Evolutionary conservation across 352 stramenopile genomes (phyloP).

Genomic region (Pythium rhizo-oryzae): DNA sequence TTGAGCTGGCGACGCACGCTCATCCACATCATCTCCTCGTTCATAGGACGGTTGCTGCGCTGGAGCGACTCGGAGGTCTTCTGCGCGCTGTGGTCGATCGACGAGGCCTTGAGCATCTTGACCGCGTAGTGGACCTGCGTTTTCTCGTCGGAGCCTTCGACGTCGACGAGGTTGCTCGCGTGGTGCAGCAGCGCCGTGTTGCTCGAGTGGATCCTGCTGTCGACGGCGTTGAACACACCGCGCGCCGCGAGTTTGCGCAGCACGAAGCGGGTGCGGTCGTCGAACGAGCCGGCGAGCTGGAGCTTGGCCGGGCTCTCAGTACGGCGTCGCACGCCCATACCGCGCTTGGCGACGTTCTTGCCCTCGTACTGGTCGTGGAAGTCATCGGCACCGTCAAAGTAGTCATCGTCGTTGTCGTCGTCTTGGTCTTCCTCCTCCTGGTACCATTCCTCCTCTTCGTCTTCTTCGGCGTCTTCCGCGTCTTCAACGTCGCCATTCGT

Average conservation of each 20-base stretch:
- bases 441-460: constrained; percentile 1
- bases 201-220: constrained; percentile 58
- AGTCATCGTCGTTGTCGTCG: constrained; percentile 19
- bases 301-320: constrained; percentile 10
- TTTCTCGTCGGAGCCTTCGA: constrained; percentile 39
- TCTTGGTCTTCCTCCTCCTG: constrained; percentile 13
- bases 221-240: constrained; percentile 36
- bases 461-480: neutral
- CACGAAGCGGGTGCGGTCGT: constrained; percentile 28
- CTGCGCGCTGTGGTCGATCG: constrained; percentile 51
- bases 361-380: constrained; percentile 25
- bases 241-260: constrained; percentile 22
- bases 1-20: constrained; percentile 63
- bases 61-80: constrained; percentile 46
- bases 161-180: constrained; percentile 45
- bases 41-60: constrained; percentile 37
- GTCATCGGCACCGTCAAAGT: constrained; percentile 30
- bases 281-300: constrained; percentile 16
- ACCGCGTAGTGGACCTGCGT: constrained; percentile 58
- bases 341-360: constrained; percentile 14
- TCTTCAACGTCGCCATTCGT: constrained; percentile 1
- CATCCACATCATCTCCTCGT: constrained; percentile 62
- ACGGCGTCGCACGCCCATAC: constrained; percentile 10
- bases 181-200: constrained; percentile 57
- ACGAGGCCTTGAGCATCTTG: constrained; percentile 79